Base-by-base conservation (phyloP, 805 yeast genomes). In the Millerozyma miso region DNA sequence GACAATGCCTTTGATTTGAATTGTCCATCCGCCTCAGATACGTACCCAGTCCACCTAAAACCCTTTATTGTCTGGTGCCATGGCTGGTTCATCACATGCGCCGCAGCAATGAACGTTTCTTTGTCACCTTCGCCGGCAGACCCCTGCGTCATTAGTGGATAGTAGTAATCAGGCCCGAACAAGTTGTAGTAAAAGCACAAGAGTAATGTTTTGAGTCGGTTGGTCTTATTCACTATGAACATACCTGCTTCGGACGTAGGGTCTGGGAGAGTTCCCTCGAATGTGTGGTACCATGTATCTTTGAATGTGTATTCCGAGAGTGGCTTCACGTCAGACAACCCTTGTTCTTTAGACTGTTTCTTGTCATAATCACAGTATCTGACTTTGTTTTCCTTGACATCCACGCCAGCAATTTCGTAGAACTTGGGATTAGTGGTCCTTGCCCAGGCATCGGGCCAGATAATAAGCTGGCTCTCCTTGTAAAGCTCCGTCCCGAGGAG, bases 41-140 rank as follows among this genome's bases (percentile, higher is more conserved):
- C 17, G 49, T 67, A 65, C 3, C 73, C 73, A 7, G 59, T 55
- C 73, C 73, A 69, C 37, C 51, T 46, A 50, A 69, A 69, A 36
- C 44, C 77, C 70, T 56, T 79, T 53, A 44, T 54, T 62, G 65
- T 58, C 58, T 83, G 89, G 55, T 74, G 78, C 57, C 71, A 80
- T 2, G 77, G 71, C 40, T 67, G 61, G 0, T 59, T 50, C 54
- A 77, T 53, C 1, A 65, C 81, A 41, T 73, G 69, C 3, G 89
- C 86, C 1, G 88, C 89, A 7, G 84, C 79, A 33, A 80, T 74
- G 50, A 82, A 83, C 0, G 91, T 83, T 54, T 85, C 91, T 56
- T 85, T 85, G 55, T 85, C 91, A 40, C 91, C 90, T 65, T 84
- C 85, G 19, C 91, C 91, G 1, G 88, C 81, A 19, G 79, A 70